Evolutionary conservation across 352 stramenopile species (phyloP).

Genomic region (Phytophthora litchii): DNA sequence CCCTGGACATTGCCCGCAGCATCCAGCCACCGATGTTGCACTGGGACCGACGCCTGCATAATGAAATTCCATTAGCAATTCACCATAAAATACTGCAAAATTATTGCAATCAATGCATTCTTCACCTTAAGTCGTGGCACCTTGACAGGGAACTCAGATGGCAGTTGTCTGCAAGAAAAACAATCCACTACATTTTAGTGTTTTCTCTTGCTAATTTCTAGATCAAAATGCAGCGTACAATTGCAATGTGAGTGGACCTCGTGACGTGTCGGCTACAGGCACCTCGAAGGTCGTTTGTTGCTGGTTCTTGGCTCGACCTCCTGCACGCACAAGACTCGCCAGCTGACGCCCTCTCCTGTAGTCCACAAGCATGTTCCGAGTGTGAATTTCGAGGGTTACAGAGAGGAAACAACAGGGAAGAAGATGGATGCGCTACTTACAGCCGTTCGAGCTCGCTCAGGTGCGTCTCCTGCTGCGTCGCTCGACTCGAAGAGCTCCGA

Average conservation of each 20-base stretch:
- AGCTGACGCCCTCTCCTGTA: constrained; percentile 74
- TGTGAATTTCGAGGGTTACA: neutral
- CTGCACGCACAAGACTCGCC: constrained; percentile 80
- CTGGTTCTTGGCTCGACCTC: constrained; percentile 83
- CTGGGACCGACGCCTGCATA: constrained; percentile 59
- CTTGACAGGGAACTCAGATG: constrained; percentile 72
- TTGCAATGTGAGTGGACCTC: constrained; percentile 49
- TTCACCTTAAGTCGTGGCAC: constrained; percentile 66
- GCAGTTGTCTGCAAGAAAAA: constrained; percentile 56
- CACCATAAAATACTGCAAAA: neutral
- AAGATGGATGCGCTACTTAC: constrained; percentile 40
- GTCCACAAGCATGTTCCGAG: constrained; percentile 14
- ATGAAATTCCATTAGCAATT: neutral
- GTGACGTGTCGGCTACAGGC: constrained; percentile 59
- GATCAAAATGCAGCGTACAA: constrained; percentile 40
- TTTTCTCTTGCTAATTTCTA: neutral
- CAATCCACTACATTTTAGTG: constrained; percentile 10
- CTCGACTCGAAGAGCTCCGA: constrained; percentile 54
- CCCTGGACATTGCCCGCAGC: constrained; percentile 68
- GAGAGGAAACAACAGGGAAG: constrained; percentile 4
- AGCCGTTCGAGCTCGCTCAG: constrained; percentile 83
- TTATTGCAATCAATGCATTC: neutral
- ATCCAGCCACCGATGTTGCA: constrained; percentile 83
- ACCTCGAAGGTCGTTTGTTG: constrained; percentile 88
- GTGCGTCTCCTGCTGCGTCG: constrained; percentile 69